A percentile compares a stretch with the other conserved stretches of the same genome.
Conservation (phyloP, 164 flowering plant species). For the Protea cynaroides region DNA sequence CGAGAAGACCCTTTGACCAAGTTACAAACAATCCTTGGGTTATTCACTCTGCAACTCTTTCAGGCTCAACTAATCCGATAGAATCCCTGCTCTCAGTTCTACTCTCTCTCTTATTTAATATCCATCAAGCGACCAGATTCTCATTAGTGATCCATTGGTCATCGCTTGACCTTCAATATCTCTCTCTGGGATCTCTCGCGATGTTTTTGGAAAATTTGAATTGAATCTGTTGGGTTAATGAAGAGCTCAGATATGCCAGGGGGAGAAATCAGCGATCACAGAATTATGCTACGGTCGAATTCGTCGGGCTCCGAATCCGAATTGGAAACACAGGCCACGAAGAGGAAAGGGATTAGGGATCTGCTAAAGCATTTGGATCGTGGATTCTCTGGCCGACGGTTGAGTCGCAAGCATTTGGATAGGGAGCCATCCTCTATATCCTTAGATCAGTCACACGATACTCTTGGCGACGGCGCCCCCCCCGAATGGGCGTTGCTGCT, state of each 20-base stretch:
- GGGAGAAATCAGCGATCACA: constrained; percentile 21
- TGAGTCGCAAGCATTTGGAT: constrained; percentile 13
- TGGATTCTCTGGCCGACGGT: constrained; percentile 24
- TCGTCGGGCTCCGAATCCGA: constrained; percentile 27
- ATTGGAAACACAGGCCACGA: constrained; percentile 30
- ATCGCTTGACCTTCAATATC: no score
- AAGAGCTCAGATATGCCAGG: constrained; percentile 18
- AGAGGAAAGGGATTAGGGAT: constrained; percentile 25
- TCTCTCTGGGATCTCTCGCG: no score
- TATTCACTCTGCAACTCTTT: no score
- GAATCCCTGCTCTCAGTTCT: no score
- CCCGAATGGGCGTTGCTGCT: constrained; percentile 98
- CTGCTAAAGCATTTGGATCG: constrained; percentile 43
- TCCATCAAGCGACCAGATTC: no score
- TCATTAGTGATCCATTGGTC: no score
- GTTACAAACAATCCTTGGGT: no score
- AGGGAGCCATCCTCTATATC: constrained; percentile 10
- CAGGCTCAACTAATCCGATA: no score
- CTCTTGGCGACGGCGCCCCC: constrained; percentile 66
- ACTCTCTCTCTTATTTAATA: no score
- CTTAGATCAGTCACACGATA: constrained; percentile 23
- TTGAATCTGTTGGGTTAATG: no score
- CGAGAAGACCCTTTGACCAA: no score
- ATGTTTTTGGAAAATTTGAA: no score
- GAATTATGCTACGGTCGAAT: constrained; percentile 24